Base-by-base conservation (phyloP, 169 alveolate genomes). In the Plasmodium vivax region DNA sequence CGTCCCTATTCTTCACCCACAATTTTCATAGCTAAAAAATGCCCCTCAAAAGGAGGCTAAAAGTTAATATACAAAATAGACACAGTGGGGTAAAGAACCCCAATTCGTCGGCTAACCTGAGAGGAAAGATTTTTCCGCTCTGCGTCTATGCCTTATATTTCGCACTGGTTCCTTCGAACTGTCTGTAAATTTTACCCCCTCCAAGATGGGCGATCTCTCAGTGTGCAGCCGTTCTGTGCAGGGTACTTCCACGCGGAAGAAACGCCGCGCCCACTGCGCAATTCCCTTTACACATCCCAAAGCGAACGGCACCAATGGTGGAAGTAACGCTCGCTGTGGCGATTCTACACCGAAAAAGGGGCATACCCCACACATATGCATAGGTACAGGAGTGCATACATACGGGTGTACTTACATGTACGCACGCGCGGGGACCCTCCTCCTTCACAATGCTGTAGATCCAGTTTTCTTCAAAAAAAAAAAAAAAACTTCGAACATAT, bases 361-460 rank as follows among this genome's bases (percentile, higher is more conserved):
- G 14, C 36, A 79, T 79, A 36, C 7, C 32, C 3, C 32, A 79
- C 36, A 79, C 83, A 75, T 23, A 23, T n/a, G 32, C n/a, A 75
- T 8, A 45, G 3, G 9, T 45, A 6, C 14, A 32, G 3, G 36
- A n/a, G 47, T 32, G 32, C 83, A 47, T 32, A 73, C 38, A 2
- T 73, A 75, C 83, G 32, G 5, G 47, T 62, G 19, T 16, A 14
- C 32, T 10, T 71, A 71, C 38, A 71, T 71, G n/a, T 75, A 12
- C 47, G 9, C 16, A 74, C 23, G 23, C 47, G 10, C 47, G 58
- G 75, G 27, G 27, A 38, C 54, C 54, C 32, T 79, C 10, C 23
- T 30, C 9, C 34, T 38, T 79, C 43, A n/a, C 32, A 38, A 79
- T 30, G 45, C 56, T 79, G 84, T 79, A 79, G 84, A 79, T 79